A percentile compares a stretch with the other conserved stretches of the same genome.
Conservation (phyloP, 495 filamentous ascomycete species). For the Aspergillus indologenus region DNA sequence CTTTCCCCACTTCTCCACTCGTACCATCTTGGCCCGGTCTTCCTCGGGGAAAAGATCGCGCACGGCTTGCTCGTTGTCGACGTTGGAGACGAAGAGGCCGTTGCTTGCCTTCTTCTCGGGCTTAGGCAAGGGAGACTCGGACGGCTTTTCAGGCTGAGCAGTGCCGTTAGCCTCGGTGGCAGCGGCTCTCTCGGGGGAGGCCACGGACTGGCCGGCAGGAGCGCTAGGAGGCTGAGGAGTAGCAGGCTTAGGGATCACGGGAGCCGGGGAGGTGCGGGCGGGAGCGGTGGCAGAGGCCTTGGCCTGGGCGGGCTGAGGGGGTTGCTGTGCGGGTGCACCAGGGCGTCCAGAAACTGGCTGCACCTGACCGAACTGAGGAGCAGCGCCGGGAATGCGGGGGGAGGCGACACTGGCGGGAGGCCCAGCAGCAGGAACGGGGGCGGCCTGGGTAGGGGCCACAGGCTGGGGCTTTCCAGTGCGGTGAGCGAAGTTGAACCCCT, state of each 20-base stretch:
- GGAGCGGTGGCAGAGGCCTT: conserved; percentile 35
- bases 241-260: conserved; percentile 52
- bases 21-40: conserved; percentile 70
- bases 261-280: conserved; percentile 46
- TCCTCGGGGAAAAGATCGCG: conserved; percentile 77
- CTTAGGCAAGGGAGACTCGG: conserved; percentile 37
- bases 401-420: conserved; percentile 33
- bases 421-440: conserved; percentile 38
- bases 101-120: conserved; percentile 59
- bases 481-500: conserved; percentile 99
- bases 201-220: conserved; percentile 32
- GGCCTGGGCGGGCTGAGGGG: conserved; percentile 27
- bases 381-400: conserved; percentile 22
- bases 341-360: conserved; percentile 28
- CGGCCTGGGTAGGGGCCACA: conserved; percentile 34
- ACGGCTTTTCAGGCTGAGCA: conserved; percentile 35
- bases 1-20: conserved; percentile 73
- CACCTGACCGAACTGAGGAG: conserved; percentile 44
- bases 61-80: conserved; percentile 71
- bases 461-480: conserved; percentile 53
- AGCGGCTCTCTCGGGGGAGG: conserved; percentile 33
- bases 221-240: conserved; percentile 50
- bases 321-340: conserved; percentile 33
- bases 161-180: conserved; percentile 37
- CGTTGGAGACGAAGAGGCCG: conserved; percentile 80